These are phyloP conservation scores for Arabis hirsuta DNA, from an alignment of 345 rosid genomes.

Conservation along the genomic window DNA sequence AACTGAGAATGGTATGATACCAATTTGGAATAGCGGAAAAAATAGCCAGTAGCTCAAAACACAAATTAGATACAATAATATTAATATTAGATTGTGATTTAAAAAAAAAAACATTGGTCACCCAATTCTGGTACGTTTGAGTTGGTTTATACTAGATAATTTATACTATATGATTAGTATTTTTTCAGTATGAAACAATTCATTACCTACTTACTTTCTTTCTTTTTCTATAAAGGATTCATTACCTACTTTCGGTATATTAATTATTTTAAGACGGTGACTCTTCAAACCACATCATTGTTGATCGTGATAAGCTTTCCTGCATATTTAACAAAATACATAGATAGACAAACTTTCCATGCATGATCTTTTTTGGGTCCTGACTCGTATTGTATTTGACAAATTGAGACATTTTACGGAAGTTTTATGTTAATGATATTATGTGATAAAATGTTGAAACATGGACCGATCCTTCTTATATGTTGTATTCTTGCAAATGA, in stretches of 20 bases:
- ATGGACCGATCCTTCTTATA: slow-evolving; percentile 3
- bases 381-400: too few species aligned
- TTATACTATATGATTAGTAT: slow-evolving; percentile 6
- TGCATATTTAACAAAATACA: not conserved
- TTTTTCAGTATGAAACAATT: not conserved
- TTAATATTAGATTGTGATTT: not conserved
- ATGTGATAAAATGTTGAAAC: not conserved
- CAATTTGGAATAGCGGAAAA: slow-evolving; percentile 1
- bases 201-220: slow-evolving; percentile 28
- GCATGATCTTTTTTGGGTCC: too few species aligned
- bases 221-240: too few species aligned
- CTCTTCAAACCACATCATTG: not conserved
- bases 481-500: not conserved
- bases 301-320: slow-evolving; percentile 1
- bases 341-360: too few species aligned
- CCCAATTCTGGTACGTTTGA: slow-evolving; percentile 6
- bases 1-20: slow-evolving; percentile 7
- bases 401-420: too few species aligned
- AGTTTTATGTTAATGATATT: too few species aligned
- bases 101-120: slow-evolving; percentile 2
- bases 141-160: slow-evolving; percentile 10
- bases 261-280: not conserved
- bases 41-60: slow-evolving; percentile 11
- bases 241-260: slow-evolving; percentile 3
- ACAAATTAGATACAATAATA: not conserved